A percentile compares a stretch with the other conserved stretches of the same genome.
phyloP scores from a whole-genome alignment of 768 basidiomycete genomes.

The Crassisporium funariophilum region DNA sequence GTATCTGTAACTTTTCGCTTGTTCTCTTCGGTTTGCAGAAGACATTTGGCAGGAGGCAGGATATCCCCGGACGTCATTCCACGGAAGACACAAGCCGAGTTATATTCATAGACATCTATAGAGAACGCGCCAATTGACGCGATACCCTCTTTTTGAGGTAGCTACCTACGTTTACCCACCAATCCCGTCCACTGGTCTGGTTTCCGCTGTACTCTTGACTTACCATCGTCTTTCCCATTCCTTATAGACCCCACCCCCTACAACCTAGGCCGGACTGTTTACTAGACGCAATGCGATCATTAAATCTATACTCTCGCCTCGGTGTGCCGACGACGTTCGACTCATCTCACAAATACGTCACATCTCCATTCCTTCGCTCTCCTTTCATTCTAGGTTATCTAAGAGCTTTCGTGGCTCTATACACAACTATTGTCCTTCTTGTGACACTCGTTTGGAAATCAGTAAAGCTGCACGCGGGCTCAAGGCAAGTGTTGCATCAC shows the following conservation, averaged over 20 bases:
- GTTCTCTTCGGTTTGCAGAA: too few species aligned
- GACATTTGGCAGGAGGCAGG: too few species aligned
- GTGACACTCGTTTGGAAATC: slow-evolving; percentile 39
- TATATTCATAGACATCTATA: not conserved
- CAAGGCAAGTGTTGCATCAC: slow-evolving; percentile 27
- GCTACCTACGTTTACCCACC: too few species aligned
- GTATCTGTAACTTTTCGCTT: too few species aligned
- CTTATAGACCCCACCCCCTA: too few species aligned
- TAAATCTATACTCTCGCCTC: slow-evolving; percentile 17
- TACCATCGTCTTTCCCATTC: not conserved
- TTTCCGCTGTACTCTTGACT: slow-evolving; percentile 6
- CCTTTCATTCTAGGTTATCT: slow-evolving; percentile 45
- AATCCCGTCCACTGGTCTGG: too few species aligned
- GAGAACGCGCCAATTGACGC: too few species aligned
- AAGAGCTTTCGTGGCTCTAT: slow-evolving; percentile 52
- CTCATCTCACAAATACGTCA: slow-evolving; percentile 40
- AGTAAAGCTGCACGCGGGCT: slow-evolving; percentile 28
- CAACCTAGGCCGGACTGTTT: too few species aligned
- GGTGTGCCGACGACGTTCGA: slow-evolving; percentile 34
- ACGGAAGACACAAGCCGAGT: not conserved
- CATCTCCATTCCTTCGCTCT: slow-evolving; percentile 48
- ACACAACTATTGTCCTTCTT: slow-evolving; percentile 45
- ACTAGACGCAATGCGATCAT: slow-evolving; percentile 8
- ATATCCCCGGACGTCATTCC: too few species aligned
- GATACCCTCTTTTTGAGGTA: too few species aligned